Percentiles rank a stretch among this genome's conserved stretches.
Conservation (phyloP, 768 basidiomycete species). For the Lactarius evosmus region DNA sequence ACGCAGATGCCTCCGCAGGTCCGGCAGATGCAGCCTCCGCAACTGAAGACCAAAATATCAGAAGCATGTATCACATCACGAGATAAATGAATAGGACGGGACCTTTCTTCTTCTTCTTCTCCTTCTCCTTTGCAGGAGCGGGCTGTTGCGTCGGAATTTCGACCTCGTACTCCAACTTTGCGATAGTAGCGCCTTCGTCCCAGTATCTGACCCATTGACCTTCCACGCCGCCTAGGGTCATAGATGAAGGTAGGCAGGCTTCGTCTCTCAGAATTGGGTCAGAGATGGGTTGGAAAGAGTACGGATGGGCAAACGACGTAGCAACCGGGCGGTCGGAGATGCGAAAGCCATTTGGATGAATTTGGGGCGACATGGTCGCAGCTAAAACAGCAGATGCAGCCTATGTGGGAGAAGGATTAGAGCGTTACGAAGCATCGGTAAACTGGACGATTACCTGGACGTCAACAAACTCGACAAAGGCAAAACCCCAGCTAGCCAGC, state of each 20-base stretch:
- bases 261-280: constrained; percentile 77
- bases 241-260: constrained; percentile 64
- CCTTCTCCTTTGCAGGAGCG: constrained; percentile 51
- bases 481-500: constrained; percentile 87
- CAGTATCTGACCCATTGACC: constrained; percentile 83
- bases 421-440: constrained; percentile 21
- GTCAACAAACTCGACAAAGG: constrained; percentile 90
- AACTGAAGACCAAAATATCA: constrained; percentile 1
- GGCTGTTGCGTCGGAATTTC: constrained; percentile 49
- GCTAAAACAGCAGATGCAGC: constrained; percentile 79
- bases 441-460: constrained; percentile 51
- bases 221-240: constrained; percentile 67
- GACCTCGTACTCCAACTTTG: constrained; percentile 76
- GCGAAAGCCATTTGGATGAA: constrained; percentile 91
- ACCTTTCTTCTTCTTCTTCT: constrained; percentile 63
- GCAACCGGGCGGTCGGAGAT: constrained; percentile 88
- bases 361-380: constrained; percentile 79
- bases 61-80: not conserved
- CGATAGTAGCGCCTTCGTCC: constrained; percentile 81
- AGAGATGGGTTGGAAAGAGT: constrained; percentile 81
- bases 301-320: constrained; percentile 87
- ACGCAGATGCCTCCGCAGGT: constrained; percentile 52
- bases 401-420: constrained; percentile 40
- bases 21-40: constrained; percentile 6
- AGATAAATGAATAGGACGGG: not conserved